A percentile compares a stretch with the other conserved stretches of the same genome.
phyloP scores from a whole-genome alignment of 345 rosid species.

The Dimocarpus longan region DNA sequence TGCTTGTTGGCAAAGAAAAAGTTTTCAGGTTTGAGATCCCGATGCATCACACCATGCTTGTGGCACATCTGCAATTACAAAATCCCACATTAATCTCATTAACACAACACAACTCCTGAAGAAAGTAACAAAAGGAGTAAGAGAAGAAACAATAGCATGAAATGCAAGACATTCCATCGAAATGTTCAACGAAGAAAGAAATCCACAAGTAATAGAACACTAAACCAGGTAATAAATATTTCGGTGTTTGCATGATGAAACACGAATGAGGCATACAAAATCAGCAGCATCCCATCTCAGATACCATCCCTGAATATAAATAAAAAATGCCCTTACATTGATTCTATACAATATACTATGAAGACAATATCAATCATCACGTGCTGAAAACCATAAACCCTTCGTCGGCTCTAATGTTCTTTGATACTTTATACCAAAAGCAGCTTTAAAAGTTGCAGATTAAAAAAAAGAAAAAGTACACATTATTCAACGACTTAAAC shows the following conservation, averaged over 20 bases:
- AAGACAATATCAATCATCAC: slow-evolving; percentile 3
- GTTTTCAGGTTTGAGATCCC: slow-evolving; percentile 94
- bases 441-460: not conserved
- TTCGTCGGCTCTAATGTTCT: not conserved
- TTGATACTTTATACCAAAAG: not conserved
- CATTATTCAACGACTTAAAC: not conserved
- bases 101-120: not conserved
- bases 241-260: not conserved
- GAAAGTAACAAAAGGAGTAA: not conserved
- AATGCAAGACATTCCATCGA: not conserved
- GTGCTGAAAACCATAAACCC: not conserved
- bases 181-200: not conserved
- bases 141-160: not conserved
- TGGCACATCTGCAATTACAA: slow-evolving; percentile 72
- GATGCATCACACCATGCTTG: slow-evolving; percentile 88
- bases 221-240: not conserved
- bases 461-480: not conserved
- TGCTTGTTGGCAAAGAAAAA: slow-evolving; percentile 88
- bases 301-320: not conserved
- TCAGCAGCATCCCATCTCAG: not conserved
- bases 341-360: not conserved
- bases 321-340: not conserved
- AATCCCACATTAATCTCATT: slow-evolving; percentile 15
- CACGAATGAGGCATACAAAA: not conserved
- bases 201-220: not conserved